Percentiles rank a stretch among this genome's conserved stretches.
Conservation (phyloP, 768 basidiomycete genomes). For the Gymnopilus junonius region DNA sequence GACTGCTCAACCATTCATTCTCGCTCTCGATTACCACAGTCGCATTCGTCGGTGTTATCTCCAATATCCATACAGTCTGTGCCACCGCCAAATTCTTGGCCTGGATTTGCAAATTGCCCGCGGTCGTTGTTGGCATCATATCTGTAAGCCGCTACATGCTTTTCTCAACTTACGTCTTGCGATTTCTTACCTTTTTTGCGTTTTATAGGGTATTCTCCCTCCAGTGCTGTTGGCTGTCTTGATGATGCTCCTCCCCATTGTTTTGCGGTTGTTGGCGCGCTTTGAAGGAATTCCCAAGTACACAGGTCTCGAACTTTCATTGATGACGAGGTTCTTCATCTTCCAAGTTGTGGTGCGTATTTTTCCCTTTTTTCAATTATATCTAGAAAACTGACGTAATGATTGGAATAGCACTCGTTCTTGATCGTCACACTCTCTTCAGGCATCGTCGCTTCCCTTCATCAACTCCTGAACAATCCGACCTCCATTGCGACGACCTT, state of each 20-base stretch:
- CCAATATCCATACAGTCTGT: conserved; percentile 79
- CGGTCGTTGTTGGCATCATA: conserved; percentile 76
- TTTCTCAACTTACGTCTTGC: not conserved
- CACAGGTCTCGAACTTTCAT: conserved; percentile 81
- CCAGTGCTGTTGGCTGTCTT: conserved; percentile 87
- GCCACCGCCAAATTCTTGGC: conserved; percentile 67
- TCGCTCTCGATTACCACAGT: conserved; percentile 40
- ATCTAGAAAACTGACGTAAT: not conserved
- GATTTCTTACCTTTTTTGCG: not conserved
- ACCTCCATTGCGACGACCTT: conserved; percentile 69
- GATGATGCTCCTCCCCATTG: conserved; percentile 84
- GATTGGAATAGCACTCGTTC: conserved; percentile 79
- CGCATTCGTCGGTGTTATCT: conserved; percentile 83
- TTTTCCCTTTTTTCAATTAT: not conserved
- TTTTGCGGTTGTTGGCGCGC: conserved; percentile 77
- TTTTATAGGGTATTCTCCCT: conserved; percentile 77
- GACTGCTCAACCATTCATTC: not conserved
- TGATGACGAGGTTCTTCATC: conserved; percentile 92
- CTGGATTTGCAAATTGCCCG: conserved; percentile 81
- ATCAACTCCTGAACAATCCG: conserved; percentile 67
- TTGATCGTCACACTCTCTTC: conserved; percentile 85
- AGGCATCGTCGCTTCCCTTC: conserved; percentile 78
- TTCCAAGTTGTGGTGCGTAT: conserved; percentile 87
- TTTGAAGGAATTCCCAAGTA: conserved; percentile 92
- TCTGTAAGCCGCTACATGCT: conserved; percentile 30